Evolutionary conservation across 805 yeast species (phyloP), one percentile per base, ranked within the genome.

Genomic region (Geotrichum ghanense): DNA sequence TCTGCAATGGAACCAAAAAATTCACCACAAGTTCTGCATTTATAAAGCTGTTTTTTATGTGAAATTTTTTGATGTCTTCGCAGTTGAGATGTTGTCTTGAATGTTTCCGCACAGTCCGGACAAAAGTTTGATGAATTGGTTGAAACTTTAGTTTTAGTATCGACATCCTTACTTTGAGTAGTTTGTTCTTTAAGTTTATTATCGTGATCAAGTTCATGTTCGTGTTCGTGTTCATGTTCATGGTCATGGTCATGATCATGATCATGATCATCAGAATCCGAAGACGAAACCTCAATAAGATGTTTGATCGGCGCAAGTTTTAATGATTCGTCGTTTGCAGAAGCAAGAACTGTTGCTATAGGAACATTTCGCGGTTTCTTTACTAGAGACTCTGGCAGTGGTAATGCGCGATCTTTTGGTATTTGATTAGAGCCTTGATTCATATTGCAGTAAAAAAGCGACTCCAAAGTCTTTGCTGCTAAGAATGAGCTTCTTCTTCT

Each of bases 21-120:
- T 47, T 55, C 54, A 23, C 59, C 59, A 43, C 59, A 55, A 31
- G 51, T 54, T 17, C 57, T 56, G 41, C 59, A 55, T 44, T 53
- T 52, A 51, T 46, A 55, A 10, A 53, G 47, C 22, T 48, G 43
- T 39, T 47, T 39, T 31, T 50, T 49, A 45, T 55, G 59, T 10
- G 41, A 27, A 35, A 42, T 42, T 44, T 54, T 54, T 25, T 51
- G 51, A 39, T 55, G 59, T 16, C 54, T 50, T 16, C 57, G 52
- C 16, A 55, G 52, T n/a, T 39, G 23, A n/a, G 23, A 21, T 6
- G 42, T 9, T 7, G 23, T 5, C 14, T 20, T 39, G 42, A 12
- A 39, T 5, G 9, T 4, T 9, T 21, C 25, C 6, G 24, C 42
- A n/a, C 42, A 39, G 5, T 39, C 42, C 5, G 42, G 14, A 21